Evolutionary conservation across 2,329 filamentous ascomycete genomes (phyloP).

Genomic region (Geosmithia putterillii): DNA sequence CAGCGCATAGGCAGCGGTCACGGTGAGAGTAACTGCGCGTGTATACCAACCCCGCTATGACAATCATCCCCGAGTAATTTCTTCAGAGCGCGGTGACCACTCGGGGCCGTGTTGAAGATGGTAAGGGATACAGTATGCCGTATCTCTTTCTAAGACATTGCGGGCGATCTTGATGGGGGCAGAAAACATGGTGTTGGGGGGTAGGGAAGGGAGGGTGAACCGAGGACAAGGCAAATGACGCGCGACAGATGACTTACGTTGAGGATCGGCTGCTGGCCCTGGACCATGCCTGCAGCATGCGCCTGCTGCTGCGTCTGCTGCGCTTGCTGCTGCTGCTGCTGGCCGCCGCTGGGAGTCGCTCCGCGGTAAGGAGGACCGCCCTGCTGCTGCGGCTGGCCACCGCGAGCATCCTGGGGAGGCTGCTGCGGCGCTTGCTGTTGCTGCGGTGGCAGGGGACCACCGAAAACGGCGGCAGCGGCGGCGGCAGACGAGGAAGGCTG

Average conservation of each 20-base stretch:
- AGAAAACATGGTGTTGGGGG: background rate
- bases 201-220: background rate
- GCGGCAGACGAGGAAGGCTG: conserved; percentile 26
- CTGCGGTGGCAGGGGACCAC: conserved; percentile 53
- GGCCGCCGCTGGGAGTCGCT: conserved; percentile 21
- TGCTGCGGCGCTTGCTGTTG: conserved; percentile 30
- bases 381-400: conserved; percentile 17
- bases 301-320: conserved; percentile 4
- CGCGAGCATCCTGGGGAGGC: conserved; percentile 47
- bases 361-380: conserved; percentile 33
- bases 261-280: conserved; percentile 30
- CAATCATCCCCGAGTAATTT: too few species aligned
- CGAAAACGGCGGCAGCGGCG: conserved; percentile 54
- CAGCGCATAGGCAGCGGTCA: too few species aligned
- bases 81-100: too few species aligned
- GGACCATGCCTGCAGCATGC: conserved; percentile 25
- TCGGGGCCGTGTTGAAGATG: too few species aligned
- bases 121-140: too few species aligned
- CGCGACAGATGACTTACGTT: conserved; percentile 31
- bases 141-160: too few species aligned
- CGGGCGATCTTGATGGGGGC: too few species aligned
- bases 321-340: conserved; percentile 11
- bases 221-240: background rate
- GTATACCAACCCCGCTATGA: too few species aligned
- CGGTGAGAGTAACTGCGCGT: too few species aligned